Evolutionary conservation across 1,139 yeast genomes (phyloP), one percentile per base, ranked within the genome.

Genomic region (Saccharomyces pastorianus): DNA sequence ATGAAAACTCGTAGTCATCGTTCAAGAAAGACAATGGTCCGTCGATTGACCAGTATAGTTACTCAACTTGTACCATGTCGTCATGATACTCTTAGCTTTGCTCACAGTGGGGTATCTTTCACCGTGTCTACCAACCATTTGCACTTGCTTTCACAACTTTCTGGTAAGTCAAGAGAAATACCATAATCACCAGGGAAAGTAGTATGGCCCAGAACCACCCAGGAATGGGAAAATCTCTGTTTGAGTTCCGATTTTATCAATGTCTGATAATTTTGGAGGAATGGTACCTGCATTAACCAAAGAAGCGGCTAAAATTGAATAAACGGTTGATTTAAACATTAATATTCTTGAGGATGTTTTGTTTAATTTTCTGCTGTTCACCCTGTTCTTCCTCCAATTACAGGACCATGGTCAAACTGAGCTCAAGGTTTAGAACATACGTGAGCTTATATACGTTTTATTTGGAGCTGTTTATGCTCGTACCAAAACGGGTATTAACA

Each of bases 61-160:
- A 46, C 58, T 55, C 31, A 73, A 49, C 54, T 68, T 70, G 31
- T 59, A 51, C 50, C 58, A 62, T 6, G 63, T 49, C 2, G 34
- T 27, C 28, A 51, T 47, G 17, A 64, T 42, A 2, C 50, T 47
- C 4, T 53, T 57, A 47, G 76, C 78, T 13, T 66, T 62, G 28
- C 64, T 58, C 11, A 64, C 63, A 3, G 75, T 71, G 34, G 88
- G 89, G 66, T 76, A 86, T 62, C 93, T 73, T 64, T 84, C 91
- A 26, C 91, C 93, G 62, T 86, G 93, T 66, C 95, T 78, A 56
- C 78, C 74, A 52, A 81, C 71, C 57, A 82, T 69, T 60, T 82
- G 83, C 11, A 84, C 87, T 67, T 84, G 90, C 58, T 82, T 84
- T 71, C 66, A 64, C 88, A 80, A 50, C 75, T 74, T 14, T 60